These are phyloP conservation scores for Heliamphora exappendiculata DNA, from an alignment of 148 eudicot species.

Conservation along the genomic window DNA sequence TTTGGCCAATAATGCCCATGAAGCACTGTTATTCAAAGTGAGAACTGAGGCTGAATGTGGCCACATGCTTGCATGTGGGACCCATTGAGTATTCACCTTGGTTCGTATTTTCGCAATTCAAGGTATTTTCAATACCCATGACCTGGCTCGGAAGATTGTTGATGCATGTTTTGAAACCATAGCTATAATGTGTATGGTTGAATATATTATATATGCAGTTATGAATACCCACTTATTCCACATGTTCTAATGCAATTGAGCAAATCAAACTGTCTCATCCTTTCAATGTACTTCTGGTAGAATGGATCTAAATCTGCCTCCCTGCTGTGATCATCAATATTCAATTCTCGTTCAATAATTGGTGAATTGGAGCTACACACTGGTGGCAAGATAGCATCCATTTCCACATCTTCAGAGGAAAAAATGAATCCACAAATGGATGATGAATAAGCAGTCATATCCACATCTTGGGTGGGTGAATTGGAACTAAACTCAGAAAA, in stretches of 20 bases:
- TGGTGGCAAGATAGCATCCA: background rate
- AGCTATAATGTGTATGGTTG: background rate
- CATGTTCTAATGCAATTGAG: constrained; percentile 24
- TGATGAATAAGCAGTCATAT: background rate
- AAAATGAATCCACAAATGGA: background rate
- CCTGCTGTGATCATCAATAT: background rate
- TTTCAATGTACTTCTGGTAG: constrained; percentile 22
- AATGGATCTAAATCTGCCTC: constrained; percentile 18
- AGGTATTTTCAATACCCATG: no score
- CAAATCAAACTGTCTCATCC: constrained; percentile 34
- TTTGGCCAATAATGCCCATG: no score
- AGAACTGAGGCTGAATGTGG: no score
- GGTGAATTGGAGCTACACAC: background rate
- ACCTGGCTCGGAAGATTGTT: no score
- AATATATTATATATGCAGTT: background rate
- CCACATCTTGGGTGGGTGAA: background rate
- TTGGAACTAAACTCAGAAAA: background rate
- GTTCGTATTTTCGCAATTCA: no score
- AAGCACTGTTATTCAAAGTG: no score
- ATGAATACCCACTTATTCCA: constrained; percentile 26
- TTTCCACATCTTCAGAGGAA: background rate
- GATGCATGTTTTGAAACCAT: no score
- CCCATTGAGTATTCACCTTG: no score
- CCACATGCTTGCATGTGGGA: no score
- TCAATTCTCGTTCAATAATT: background rate